Evolutionary conservation across 495 filamentous ascomycete genomes (phyloP), one percentile per base, ranked within the genome.

Genomic region (Aspergillus hancockii): DNA sequence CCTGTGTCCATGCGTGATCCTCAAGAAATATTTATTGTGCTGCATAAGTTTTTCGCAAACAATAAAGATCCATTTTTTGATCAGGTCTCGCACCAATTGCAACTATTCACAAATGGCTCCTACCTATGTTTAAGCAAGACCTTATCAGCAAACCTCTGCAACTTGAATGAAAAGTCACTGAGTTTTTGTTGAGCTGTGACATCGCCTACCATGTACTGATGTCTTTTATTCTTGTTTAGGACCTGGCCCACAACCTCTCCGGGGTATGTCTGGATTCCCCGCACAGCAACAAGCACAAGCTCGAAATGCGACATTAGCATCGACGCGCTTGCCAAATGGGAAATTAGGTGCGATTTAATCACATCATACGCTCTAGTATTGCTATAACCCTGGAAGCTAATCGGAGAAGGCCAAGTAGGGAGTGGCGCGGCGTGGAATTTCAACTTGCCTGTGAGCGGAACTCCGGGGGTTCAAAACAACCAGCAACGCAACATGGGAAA

Each of bases 361-460:
- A 55, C 22, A 31, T 41, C n/a, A 23, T 16, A 49, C 19, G 14
- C 23, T 25, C 19, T n/a, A 25, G n/a, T 19, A 36, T 57, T 1
- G 6, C 21, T 1, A 21, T 0, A 30, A 25, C n/a, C 22, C 21
- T 41, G 13, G 65, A 63, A 61, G 63, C 67, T 72, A 68, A 78
- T 68, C 61, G 63, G 63, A 63, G 78, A 62, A 73, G 38, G 59
- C 62, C 54, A 65, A 72, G 49, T 79, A 81, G 88, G 83, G 62
- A 90, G 83, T 71, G 85, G 80, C 69, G 77, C 84, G 57, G 86
- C 83, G 64, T 92, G 90, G 90, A 86, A 85, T 23, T 92, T 91
- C 75, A 87, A 86, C 55, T 79, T 89, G 63, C 87, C 90, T 51
- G 87, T 91, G 79, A 85, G 88, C 49, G 84, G 85, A 63, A 82